These are phyloP conservation scores for Penicillium sp. DNA, from an alignment of 2,329 filamentous ascomycete genomes.

Conservation along the genomic window DNA sequence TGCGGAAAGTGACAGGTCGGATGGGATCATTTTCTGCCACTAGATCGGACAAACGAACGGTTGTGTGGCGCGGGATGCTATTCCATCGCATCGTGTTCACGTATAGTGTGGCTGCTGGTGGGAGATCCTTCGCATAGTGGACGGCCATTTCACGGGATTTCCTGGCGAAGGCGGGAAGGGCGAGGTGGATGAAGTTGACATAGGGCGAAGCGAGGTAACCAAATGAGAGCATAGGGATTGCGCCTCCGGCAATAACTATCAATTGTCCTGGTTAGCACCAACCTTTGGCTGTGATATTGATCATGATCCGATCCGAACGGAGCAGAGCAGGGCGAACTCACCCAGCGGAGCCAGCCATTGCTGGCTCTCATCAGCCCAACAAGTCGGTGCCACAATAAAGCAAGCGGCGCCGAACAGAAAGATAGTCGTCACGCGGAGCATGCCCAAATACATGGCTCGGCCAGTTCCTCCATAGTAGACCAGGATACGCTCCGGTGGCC, in stretches of 20 bases:
- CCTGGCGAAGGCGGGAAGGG: slow-evolving; percentile 68
- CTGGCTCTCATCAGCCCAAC: slow-evolving; percentile 51
- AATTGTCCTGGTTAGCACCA: no score
- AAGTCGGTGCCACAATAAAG: slow-evolving; percentile 65
- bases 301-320: background rate
- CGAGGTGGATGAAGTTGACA: slow-evolving; percentile 72
- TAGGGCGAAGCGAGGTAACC: slow-evolving; percentile 70
- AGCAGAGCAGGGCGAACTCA: slow-evolving; percentile 29
- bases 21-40: slow-evolving; percentile 37
- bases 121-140: slow-evolving; percentile 50
- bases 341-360: slow-evolving; percentile 47
- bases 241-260: slow-evolving; percentile 62
- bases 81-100: slow-evolving; percentile 53
- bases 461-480: slow-evolving; percentile 76
- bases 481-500: slow-evolving; percentile 56
- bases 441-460: slow-evolving; percentile 69
- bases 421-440: slow-evolving; percentile 72
- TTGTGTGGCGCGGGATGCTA: slow-evolving; percentile 46
- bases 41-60: slow-evolving; percentile 49
- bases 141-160: slow-evolving; percentile 56
- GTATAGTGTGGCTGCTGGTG: slow-evolving; percentile 47
- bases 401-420: slow-evolving; percentile 70
- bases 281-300: slow-evolving; percentile 7
- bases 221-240: slow-evolving; percentile 68
- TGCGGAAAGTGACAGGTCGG: slow-evolving; percentile 48